Percentiles rank a stretch among this genome's conserved stretches.
Evolutionary conservation across 768 basidiomycete species (phyloP).

Genomic region (Udeniomyces megalosporus): DNA sequence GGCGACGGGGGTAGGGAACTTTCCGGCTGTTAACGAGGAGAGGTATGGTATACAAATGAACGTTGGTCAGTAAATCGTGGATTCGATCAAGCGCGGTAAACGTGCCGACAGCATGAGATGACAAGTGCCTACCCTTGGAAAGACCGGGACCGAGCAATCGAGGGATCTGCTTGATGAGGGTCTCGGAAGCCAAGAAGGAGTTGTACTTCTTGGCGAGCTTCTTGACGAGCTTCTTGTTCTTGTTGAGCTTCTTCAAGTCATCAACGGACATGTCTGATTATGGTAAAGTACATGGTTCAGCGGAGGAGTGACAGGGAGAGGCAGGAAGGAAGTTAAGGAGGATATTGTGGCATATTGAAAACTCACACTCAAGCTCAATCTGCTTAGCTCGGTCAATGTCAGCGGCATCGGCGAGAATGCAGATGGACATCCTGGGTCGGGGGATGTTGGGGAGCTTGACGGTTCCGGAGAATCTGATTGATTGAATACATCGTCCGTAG

Average conservation of each 20-base stretch:
- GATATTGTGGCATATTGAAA: not conserved
- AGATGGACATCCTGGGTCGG: constrained; percentile 96
- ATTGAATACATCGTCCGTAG: too few relatives aligned
- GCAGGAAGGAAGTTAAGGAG: constrained; percentile 27
- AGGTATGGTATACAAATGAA: not conserved
- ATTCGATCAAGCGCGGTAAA: too few relatives aligned
- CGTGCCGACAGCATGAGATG: too few relatives aligned
- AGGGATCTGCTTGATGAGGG: constrained; percentile 98
- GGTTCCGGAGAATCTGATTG: constrained; percentile 87
- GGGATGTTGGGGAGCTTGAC: constrained; percentile 95
- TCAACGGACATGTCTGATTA: constrained; percentile 84
- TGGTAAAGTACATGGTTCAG: constrained; percentile 29
- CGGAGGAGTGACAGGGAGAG: too few relatives aligned
- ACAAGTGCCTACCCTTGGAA: constrained; percentile 95
- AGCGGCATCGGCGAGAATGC: constrained; percentile 96
- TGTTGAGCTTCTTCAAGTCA: constrained; percentile 99
- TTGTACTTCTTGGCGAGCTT: constrained; percentile 99
- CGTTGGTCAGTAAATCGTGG: not conserved
- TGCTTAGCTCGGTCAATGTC: constrained; percentile 98
- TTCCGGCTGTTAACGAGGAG: constrained; percentile 51
- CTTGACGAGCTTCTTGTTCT: constrained; percentile 99
- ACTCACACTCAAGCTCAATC: constrained; percentile 55
- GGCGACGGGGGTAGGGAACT: constrained; percentile 95
- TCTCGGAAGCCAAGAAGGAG: constrained; percentile 92
- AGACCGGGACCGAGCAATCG: constrained; percentile 99